Conservation (phyloP, 176 grass and related monocot species). For the Aegilops speltoides region DNA sequence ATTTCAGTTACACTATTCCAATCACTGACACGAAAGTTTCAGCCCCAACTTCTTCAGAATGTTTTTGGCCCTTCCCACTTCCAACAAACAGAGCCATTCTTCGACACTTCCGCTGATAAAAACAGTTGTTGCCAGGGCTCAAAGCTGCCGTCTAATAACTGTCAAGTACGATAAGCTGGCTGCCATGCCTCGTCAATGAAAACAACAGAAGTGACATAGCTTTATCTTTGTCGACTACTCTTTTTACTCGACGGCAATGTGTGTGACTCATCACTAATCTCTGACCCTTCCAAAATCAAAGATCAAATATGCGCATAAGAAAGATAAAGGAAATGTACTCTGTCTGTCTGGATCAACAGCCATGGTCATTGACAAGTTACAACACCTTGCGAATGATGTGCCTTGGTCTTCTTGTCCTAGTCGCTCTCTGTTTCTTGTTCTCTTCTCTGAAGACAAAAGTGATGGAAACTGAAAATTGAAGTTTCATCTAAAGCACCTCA, state of each 20-base stretch:
- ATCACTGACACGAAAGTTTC: not conserved
- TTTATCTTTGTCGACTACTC: too few relatives aligned
- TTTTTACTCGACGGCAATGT: too few relatives aligned
- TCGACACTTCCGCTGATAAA: too few relatives aligned
- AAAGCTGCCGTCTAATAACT: not conserved
- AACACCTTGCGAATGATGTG: not conserved
- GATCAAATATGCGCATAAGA: not conserved
- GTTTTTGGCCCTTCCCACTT: not conserved
- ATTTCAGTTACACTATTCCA: not conserved
- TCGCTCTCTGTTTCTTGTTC: not conserved
- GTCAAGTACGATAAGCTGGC: not conserved
- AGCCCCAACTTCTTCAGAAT: not conserved
- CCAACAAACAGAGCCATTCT: not conserved
- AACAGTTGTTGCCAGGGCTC: not conserved
- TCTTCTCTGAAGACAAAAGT: too few relatives aligned
- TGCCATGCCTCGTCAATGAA: too few relatives aligned
- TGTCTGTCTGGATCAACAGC: not conserved
- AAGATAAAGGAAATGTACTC: not conserved
- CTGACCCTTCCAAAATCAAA: slow-evolving; percentile 3
- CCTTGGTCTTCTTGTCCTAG: not conserved
- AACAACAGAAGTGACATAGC: too few relatives aligned
- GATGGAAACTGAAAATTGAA: not conserved
- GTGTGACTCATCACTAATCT: too few relatives aligned
- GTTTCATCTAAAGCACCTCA: too few relatives aligned
- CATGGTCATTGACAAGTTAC: not conserved